A percentile compares a stretch with the other conserved stretches of the same genome.
Evolutionary conservation across 2,329 filamentous ascomycete species (phyloP).

Genomic region (Penicillium nordicum): DNA sequence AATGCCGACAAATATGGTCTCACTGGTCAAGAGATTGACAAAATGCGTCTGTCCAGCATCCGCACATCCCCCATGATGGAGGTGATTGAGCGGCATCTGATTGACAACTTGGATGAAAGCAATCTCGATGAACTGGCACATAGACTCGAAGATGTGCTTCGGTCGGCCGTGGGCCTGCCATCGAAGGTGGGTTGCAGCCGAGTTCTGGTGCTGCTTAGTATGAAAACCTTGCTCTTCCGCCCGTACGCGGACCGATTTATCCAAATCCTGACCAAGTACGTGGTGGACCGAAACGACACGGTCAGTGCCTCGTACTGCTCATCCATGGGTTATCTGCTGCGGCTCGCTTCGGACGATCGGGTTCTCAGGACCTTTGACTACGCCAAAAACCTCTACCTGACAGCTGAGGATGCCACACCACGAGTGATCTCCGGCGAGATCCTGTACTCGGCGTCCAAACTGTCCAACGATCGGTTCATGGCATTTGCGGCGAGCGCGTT

Average conservation of each 20-base stretch:
- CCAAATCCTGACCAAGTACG: slow-evolving; percentile 72
- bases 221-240: slow-evolving; percentile 69
- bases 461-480: slow-evolving; percentile 84
- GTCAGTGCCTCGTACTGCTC: slow-evolving; percentile 86
- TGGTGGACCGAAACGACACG: slow-evolving; percentile 89
- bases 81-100: slow-evolving; percentile 75
- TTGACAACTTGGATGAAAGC: slow-evolving; percentile 74
- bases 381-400: slow-evolving; percentile 70
- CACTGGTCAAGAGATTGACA: slow-evolving; percentile 86
- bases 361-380: slow-evolving; percentile 54
- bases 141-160: slow-evolving; percentile 73
- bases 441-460: slow-evolving; percentile 76
- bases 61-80: slow-evolving; percentile 87
- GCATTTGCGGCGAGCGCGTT: slow-evolving; percentile 70
- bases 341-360: slow-evolving; percentile 58
- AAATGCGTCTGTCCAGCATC: slow-evolving; percentile 75
- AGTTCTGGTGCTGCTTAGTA: slow-evolving; percentile 79
- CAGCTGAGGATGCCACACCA: slow-evolving; percentile 70
- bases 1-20: slow-evolving; percentile 80
- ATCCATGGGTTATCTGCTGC: slow-evolving; percentile 79
- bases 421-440: slow-evolving; percentile 78
- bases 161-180: slow-evolving; percentile 81
- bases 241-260: slow-evolving; percentile 74
- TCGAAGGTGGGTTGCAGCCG: slow-evolving; percentile 90
- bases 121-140: slow-evolving; percentile 74